Percentiles rank a stretch among this genome's conserved stretches.
Evolutionary conservation across 352 stramenopile genomes (phyloP).

Genomic region (Globisporangium recalcitrans): DNA sequence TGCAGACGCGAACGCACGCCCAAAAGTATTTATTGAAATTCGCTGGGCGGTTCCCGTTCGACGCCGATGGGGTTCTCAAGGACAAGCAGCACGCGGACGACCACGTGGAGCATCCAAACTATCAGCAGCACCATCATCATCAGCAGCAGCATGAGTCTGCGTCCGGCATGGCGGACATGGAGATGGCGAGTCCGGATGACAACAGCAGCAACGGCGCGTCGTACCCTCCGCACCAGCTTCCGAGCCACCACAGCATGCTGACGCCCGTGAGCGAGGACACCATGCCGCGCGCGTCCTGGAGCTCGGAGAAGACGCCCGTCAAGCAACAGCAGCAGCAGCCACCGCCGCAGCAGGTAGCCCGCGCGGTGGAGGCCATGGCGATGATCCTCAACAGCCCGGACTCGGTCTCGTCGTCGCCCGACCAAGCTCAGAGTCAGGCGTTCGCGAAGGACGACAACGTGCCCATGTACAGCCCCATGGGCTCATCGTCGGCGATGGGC

Average conservation of each 20-base stretch:
- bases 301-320: constrained; percentile 22
- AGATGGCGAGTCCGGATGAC: not conserved
- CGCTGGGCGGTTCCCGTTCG: constrained; percentile 72
- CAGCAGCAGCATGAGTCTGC: constrained; percentile 16
- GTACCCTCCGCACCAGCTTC: not conserved
- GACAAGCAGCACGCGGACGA: constrained; percentile 26
- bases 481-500: constrained; percentile 14
- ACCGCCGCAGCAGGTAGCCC: constrained; percentile 7
- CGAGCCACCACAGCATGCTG: constrained; percentile 8
- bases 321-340: constrained; percentile 13
- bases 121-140: not conserved
- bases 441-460: constrained; percentile 4
- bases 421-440: not conserved
- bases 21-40: constrained; percentile 94
- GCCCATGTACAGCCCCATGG: constrained; percentile 20
- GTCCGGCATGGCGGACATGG: not conserved
- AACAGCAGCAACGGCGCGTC: not conserved
- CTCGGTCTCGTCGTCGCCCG: constrained; percentile 7
- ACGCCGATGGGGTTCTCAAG: constrained; percentile 31
- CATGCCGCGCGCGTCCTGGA: constrained; percentile 25
- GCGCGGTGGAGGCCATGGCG: constrained; percentile 51
- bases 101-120: constrained; percentile 1
- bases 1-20: constrained; percentile 85
- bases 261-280: not conserved
- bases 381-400: constrained; percentile 71